A percentile compares a stretch with the other conserved stretches of the same genome.
phyloP scores from a whole-genome alignment of 805 yeast genomes.

The Starmerella kuoi region DNA sequence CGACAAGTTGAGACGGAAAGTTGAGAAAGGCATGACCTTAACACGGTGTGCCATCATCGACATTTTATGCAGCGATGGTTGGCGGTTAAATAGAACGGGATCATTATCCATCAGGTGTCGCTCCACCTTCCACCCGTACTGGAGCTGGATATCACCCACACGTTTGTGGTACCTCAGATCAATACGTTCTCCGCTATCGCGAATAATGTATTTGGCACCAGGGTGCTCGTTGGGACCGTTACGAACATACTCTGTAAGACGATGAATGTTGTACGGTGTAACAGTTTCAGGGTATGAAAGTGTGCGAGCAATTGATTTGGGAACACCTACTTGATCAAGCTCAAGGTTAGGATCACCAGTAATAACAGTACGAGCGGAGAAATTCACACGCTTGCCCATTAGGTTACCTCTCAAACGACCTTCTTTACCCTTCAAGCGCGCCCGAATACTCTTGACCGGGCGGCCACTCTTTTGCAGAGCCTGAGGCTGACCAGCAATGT shows the following conservation, averaged over 20 bases:
- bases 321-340: constrained; percentile 97
- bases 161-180: constrained; percentile 94
- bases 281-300: constrained; percentile 94
- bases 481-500: constrained; percentile 99
- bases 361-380: constrained; percentile 97
- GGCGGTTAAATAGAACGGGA: constrained; percentile 96
- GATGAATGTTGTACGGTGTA: constrained; percentile 92
- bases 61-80: constrained; percentile 98
- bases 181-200: constrained; percentile 98
- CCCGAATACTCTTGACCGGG: constrained; percentile 95
- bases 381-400: constrained; percentile 99
- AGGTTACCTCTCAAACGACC: constrained; percentile 97
- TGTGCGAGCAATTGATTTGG: constrained; percentile 90
- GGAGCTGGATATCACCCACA: constrained; percentile 95
- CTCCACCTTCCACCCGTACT: constrained; percentile 98
- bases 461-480: constrained; percentile 97
- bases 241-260: constrained; percentile 81
- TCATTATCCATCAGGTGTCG: constrained; percentile 96
- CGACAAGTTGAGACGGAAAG: constrained; percentile 89
- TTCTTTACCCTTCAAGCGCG: constrained; percentile 99
- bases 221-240: constrained; percentile 99
- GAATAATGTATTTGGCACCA: constrained; percentile 95
- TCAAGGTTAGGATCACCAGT: constrained; percentile 98
- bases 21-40: constrained; percentile 96
- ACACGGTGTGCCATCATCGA: constrained; percentile 99